Base-by-base conservation (phyloP, 2,329 filamentous ascomycete genomes). In the Myriangium duriaei region DNA sequence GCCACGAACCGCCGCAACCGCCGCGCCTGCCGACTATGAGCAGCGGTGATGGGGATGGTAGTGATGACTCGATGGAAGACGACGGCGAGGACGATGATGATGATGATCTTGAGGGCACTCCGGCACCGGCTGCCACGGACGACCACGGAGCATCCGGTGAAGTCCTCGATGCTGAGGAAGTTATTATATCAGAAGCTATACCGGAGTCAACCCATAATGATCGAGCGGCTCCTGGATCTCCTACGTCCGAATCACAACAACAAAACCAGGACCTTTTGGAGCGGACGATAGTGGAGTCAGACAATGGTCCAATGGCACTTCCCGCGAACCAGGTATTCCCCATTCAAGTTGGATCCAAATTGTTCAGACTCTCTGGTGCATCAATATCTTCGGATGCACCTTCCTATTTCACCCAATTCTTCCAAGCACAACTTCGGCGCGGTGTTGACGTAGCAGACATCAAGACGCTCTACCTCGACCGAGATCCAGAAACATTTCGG, bases 361-460 rank as follows among this genome's bases (percentile, higher is more conserved):
- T 81, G n/a, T 82, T 81, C 56, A 66, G 73, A 42, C 58, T 81
- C 32, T 81, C 76, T 7, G 78, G 78, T 19, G 77, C 78, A 10
- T 81, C 76, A 34, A 74, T 82, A 42, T 75, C 74, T 39, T 81
- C 76, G 46, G 78, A 82, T 72, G 88, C 86, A 52, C 88, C 88
- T 42, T 95, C 87, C 34, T 95, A 95, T 60, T 95, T 96, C 62
- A 93, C 88, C 13, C 80, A 85, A 49, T 95, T 91, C 64, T 96
- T 96, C 59, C 71, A 78, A 49, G 82, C 83, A 51, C 87, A 95
- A 61, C 61, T 95, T 29, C 71, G 73, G 41, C 63, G 67, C 48
- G 78, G 72, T 34, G 70, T 76, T 42, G 69, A 70, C 40, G 68
- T 75, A 39, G 60, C 60, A 30, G 65, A 62, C 37, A 60, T 93